These are phyloP conservation scores for Auricularia sp. DNA, from an alignment of 768 basidiomycete genomes.

Conservation along the genomic window DNA sequence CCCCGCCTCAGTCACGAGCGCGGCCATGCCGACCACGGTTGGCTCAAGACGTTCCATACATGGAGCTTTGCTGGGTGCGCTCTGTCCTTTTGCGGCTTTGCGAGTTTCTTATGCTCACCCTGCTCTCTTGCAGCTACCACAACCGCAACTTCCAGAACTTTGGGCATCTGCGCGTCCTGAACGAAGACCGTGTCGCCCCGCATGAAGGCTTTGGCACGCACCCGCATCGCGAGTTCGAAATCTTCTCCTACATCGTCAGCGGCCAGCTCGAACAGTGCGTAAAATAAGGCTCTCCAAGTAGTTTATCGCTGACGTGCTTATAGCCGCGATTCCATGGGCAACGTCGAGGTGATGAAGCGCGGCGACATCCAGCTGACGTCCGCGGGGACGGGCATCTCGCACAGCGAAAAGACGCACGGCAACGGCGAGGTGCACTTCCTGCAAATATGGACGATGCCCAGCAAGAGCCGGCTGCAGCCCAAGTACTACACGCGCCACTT, in stretches of 20 bases:
- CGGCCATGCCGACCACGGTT: conserved; percentile 70
- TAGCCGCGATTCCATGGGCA: conserved; percentile 87
- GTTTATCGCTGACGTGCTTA: not conserved
- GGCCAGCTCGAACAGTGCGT: conserved; percentile 79
- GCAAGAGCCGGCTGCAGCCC: conserved; percentile 42
- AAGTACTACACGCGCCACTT: conserved; percentile 84
- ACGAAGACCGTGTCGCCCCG: conserved; percentile 80
- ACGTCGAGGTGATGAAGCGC: conserved; percentile 77
- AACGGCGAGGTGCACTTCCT: conserved; percentile 42
- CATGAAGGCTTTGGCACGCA: conserved; percentile 79
- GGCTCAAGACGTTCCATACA: conserved; percentile 83
- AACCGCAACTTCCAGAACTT: conserved; percentile 48
- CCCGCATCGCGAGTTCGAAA: conserved; percentile 78
- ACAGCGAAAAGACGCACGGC: conserved; percentile 58
- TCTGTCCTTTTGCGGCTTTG: not conserved
- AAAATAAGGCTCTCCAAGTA: too few species aligned
- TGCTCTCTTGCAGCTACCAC: conserved; percentile 40
- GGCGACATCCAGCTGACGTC: conserved; percentile 90
- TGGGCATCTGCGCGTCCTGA: conserved; percentile 78
- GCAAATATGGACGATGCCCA: conserved; percentile 61
- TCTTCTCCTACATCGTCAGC: conserved; percentile 77
- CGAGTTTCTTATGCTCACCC: not conserved
- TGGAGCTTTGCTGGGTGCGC: conserved; percentile 66
- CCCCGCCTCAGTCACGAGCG: conserved; percentile 53
- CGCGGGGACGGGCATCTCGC: conserved; percentile 84